Conservation (phyloP, 441 rosid species). For the Arabidopsis hybrid region DNA sequence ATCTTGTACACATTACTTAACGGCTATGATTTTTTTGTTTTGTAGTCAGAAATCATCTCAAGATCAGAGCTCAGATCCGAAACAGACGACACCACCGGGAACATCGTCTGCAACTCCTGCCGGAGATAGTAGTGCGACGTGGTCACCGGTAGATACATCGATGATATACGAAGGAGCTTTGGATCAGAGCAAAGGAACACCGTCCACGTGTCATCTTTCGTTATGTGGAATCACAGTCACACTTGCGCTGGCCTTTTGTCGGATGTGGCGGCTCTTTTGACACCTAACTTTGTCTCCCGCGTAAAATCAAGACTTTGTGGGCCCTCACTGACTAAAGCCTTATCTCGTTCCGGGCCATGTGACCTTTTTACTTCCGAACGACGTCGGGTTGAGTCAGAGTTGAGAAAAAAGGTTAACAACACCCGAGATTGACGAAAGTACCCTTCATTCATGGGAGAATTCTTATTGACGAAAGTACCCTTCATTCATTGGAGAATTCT, state of each 20-base stretch:
- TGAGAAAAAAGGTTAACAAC: neutral
- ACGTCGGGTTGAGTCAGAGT: slow-evolving; percentile 39
- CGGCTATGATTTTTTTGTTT: slow-evolving; percentile 9
- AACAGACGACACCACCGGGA: slow-evolving; percentile 30
- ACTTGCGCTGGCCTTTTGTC: slow-evolving; percentile 58
- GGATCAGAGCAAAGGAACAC: slow-evolving; percentile 55
- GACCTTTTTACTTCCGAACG: slow-evolving; percentile 25
- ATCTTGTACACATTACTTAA: slow-evolving; percentile 55
- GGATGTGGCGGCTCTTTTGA: slow-evolving; percentile 55
- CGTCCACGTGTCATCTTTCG: slow-evolving; percentile 59
- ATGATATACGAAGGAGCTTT: slow-evolving; percentile 83
- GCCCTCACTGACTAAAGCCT: slow-evolving; percentile 16
- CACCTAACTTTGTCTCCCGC: slow-evolving; percentile 41
- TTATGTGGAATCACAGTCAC: slow-evolving; percentile 48
- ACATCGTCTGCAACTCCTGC: slow-evolving; percentile 8
- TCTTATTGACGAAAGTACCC: slow-evolving; percentile 20
- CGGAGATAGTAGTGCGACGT: slow-evolving; percentile 51
- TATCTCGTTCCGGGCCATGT: slow-evolving; percentile 39
- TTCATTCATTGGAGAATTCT: slow-evolving; percentile 20
- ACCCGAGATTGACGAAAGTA: neutral
- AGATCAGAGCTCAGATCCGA: slow-evolving; percentile 45
- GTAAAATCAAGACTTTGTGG: slow-evolving; percentile 27
- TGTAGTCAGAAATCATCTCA: slow-evolving; percentile 83
- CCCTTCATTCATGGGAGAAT: slow-evolving; percentile 4
- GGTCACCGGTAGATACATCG: slow-evolving; percentile 80